Evolutionary conservation across 129 eudicot species (phyloP), one percentile per base, ranked within the genome.

Genomic region (Logfia minima): DNA sequence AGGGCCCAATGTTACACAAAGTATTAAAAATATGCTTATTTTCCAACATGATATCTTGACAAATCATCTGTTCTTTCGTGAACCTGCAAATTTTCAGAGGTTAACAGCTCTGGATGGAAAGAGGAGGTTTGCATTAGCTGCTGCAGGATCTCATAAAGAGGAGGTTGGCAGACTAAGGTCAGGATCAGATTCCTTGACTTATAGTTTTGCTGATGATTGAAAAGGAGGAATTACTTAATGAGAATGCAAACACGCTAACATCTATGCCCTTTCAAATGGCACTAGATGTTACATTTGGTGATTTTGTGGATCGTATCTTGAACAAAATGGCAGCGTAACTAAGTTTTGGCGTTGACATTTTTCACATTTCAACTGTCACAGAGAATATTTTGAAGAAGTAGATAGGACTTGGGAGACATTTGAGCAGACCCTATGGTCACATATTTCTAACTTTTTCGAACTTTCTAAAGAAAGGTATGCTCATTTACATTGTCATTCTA

Each of bases 341-440:
- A 55, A 72, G 60, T 52, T 76, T 60, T 84, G 77, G 73, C 60
- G 23, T 85, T 71, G 76, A 74, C 80, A n/a, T 37, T 55, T 79
- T 75, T 37, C 43, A 18, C 14, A 39, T 69, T 58, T 66, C 37
- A 67, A 66, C 72, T 21, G 21, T 77, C 29, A 56, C 90, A 95
- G 99, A 39, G 91, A 88, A 70, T 95, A 95, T 89, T 92, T 95
- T 82, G 99, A 91, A 86, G 99, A 95, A 81, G 96, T 95, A 8
- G 99, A 95, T 83, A 87, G 88, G 45, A 89, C 92, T 31, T 95
- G 99, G 99, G 99, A 89, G 84, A 95, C 97, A 82, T 95, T 95
- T 84, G 99, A 95, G 85, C 84, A 83, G 88, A 88, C 96, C 41
- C 77, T 95, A 66, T 95, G 99, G 99, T 92, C 83, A 62, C 99